phyloP scores from a whole-genome alignment of 306 rosid species.

The Fragaria ananassa region DNA sequence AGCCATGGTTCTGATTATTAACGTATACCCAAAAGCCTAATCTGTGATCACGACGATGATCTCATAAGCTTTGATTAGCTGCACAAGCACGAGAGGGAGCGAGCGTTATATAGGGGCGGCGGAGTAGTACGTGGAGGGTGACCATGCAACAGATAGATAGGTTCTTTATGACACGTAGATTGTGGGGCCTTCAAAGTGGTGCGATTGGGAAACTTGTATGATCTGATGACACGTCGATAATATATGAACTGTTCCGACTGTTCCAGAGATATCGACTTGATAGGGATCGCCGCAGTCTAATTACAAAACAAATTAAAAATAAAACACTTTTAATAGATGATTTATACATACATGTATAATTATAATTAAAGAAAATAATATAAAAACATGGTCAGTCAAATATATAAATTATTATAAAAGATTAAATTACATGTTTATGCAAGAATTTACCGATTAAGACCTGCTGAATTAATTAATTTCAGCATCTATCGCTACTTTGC shows the following conservation, averaged over 20 bases:
- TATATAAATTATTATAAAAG: too few relatives aligned
- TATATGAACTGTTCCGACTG: background rate
- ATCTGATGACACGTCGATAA: background rate
- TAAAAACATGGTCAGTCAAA: too few relatives aligned
- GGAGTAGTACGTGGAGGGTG: background rate
- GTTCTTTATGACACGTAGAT: constrained; percentile 9
- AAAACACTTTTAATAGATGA: too few relatives aligned
- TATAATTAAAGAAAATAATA: too few relatives aligned
- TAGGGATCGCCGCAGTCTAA: background rate
- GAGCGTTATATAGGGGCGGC: background rate
- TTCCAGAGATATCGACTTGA: background rate
- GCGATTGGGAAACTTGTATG: background rate
- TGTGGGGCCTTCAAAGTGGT: background rate
- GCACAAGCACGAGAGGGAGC: background rate
- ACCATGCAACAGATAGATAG: background rate
- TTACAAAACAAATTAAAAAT: too few relatives aligned
- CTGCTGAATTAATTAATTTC: too few relatives aligned
- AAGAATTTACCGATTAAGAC: too few relatives aligned
- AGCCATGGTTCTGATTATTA: constrained; percentile 12
- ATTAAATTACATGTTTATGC: too few relatives aligned
- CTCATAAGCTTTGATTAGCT: background rate
- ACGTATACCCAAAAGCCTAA: background rate
- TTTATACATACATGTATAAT: too few relatives aligned
- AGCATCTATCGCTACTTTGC: too few relatives aligned
- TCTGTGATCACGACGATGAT: background rate